Percentiles rank a stretch among this genome's conserved stretches.
Evolutionary conservation across 1,284 basidiomycete genomes (phyloP).

Genomic region (Tilletia caries): DNA sequence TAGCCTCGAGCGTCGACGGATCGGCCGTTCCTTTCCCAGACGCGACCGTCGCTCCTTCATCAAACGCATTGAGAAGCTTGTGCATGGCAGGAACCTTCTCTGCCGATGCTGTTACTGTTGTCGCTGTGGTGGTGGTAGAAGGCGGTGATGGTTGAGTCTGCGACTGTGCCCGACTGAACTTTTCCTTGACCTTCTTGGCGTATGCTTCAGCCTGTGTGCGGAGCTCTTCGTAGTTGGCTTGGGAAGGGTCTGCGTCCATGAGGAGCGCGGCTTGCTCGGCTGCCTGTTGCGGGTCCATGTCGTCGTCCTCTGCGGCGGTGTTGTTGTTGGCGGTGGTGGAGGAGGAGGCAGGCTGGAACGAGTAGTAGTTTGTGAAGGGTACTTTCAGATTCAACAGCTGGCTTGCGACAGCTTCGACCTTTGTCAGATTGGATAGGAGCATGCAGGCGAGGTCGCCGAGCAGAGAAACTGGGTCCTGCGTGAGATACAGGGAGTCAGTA

Average conservation of each 20-base stretch:
- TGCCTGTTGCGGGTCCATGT: background rate
- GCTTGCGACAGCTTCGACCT: slow-evolving; percentile 69
- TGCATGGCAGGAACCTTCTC: slow-evolving; percentile 41
- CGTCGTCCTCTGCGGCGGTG: background rate
- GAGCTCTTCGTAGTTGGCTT: slow-evolving; percentile 40
- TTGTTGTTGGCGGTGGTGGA: background rate
- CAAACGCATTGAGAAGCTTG: slow-evolving; percentile 48
- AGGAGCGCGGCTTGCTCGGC: background rate
- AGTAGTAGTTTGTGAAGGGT: slow-evolving; percentile 44
- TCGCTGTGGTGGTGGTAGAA: background rate
- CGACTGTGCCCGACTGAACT: background rate
- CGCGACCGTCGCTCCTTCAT: slow-evolving; percentile 49
- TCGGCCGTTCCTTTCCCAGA: slow-evolving; percentile 20
- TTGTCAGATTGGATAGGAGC: slow-evolving; percentile 90
- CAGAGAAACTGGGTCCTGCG: slow-evolving; percentile 70
- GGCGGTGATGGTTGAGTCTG: background rate
- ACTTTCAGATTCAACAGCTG: slow-evolving; percentile 65
- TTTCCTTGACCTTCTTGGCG: slow-evolving; percentile 36
- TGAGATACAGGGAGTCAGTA: background rate
- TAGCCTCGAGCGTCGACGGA: slow-evolving; percentile 38
- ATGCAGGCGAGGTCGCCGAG: slow-evolving; percentile 92
- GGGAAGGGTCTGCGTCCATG: slow-evolving; percentile 33
- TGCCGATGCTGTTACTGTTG: background rate
- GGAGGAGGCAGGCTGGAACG: slow-evolving; percentile 22
- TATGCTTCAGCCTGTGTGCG: slow-evolving; percentile 32